These are phyloP conservation scores for Hypericum androsaemum DNA, from an alignment of 345 rosid species.

Conservation along the genomic window DNA sequence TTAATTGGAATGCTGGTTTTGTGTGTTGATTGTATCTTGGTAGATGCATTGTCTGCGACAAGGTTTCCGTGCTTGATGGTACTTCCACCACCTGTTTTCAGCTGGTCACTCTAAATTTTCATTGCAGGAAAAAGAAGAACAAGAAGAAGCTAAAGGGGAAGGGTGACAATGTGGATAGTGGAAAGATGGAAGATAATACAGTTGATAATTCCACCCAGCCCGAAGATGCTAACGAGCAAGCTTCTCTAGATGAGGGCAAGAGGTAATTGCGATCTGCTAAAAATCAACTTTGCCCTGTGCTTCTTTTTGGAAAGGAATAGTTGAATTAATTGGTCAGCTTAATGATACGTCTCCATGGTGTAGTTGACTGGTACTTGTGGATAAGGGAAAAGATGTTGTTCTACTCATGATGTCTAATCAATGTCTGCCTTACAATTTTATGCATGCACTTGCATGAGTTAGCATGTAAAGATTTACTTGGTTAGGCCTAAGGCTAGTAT, in stretches of 20 bases:
- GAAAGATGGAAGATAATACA: conserved; percentile 10
- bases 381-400: too few relatives aligned
- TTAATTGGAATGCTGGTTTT: too few relatives aligned
- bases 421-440: too few relatives aligned
- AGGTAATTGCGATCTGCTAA: conserved; percentile 18
- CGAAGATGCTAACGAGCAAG: conserved; percentile 30
- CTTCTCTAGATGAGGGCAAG: conserved; percentile 16
- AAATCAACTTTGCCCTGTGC: background rate
- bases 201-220: conserved; percentile 16
- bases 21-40: too few relatives aligned
- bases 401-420: too few relatives aligned
- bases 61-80: conserved; percentile 1
- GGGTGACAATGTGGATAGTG: conserved; percentile 19
- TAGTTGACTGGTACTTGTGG: too few relatives aligned
- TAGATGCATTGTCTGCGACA: conserved; percentile 1
- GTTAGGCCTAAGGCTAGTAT: conserved; percentile 1
- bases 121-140: conserved; percentile 52
- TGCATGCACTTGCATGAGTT: background rate
- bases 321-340: too few relatives aligned
- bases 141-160: conserved; percentile 47
- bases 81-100: background rate
- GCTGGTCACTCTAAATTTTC: conserved; percentile 4
- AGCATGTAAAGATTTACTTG: background rate
- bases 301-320: background rate
- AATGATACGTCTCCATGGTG: too few relatives aligned